Evolutionary conservation across 495 filamentous ascomycete genomes (phyloP).

Genomic region (Sordaria brevicollis): DNA sequence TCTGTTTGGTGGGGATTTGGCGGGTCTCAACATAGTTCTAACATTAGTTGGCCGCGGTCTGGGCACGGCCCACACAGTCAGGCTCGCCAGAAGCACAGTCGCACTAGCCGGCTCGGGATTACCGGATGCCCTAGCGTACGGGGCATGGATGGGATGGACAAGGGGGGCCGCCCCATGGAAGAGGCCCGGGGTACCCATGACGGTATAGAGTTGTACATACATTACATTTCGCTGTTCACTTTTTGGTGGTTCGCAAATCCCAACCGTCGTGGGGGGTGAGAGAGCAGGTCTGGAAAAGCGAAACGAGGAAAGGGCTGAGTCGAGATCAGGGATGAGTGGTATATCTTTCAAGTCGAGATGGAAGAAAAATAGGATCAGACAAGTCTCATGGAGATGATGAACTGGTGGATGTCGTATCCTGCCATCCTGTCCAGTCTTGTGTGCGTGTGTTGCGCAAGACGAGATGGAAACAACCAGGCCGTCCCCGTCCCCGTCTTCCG

Average conservation of each 20-base stretch:
- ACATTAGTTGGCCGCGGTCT: too few relatives aligned
- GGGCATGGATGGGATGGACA: not conserved
- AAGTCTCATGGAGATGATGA: not conserved
- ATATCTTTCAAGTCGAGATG: not conserved
- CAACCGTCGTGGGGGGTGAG: not conserved
- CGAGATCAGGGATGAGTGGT: not conserved
- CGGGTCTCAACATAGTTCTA: too few relatives aligned
- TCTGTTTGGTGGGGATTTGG: too few relatives aligned
- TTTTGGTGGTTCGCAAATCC: not conserved
- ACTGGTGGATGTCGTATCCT: not conserved
- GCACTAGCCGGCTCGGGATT: too few relatives aligned
- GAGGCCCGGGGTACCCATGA: not conserved
- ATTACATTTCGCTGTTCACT: not conserved
- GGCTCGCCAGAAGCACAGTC: too few relatives aligned
- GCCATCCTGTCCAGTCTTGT: not conserved
- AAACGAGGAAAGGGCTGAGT: not conserved
- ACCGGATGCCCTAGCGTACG: not conserved
- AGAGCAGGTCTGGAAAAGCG: not conserved
- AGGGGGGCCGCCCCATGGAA: not conserved
- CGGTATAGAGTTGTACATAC: not conserved
- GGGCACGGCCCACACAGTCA: too few relatives aligned
- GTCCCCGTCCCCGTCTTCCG: not conserved
- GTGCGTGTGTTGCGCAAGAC: not conserved
- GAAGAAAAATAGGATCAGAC: not conserved
- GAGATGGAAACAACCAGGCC: not conserved